These are phyloP conservation scores for Colletotrichum sp. DNA, from an alignment of 2,329 filamentous ascomycete species.

Conservation along the genomic window DNA sequence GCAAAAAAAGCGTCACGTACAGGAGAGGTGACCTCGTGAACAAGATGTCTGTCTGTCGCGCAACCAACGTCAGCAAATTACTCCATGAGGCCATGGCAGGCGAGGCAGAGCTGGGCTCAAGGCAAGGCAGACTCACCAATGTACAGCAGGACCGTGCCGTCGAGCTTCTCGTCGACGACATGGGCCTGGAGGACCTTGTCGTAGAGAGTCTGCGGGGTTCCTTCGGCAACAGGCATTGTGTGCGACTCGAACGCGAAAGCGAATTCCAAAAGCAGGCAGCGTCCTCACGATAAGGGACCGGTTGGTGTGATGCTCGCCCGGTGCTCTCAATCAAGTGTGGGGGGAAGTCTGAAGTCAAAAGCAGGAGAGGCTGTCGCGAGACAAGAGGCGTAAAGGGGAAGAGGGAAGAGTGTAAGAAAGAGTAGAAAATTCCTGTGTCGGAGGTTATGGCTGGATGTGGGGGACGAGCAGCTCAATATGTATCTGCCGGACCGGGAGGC, in stretches of 20 bases:
- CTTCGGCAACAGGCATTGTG: conserved; percentile 78
- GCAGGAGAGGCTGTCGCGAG: neutral
- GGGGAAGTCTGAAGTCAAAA: neutral
- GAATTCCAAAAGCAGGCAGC: neutral
- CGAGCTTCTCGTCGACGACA: conserved; percentile 92
- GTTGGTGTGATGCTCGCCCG: neutral
- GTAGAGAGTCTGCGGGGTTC: conserved; percentile 84
- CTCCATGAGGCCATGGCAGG: neutral
- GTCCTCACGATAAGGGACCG: neutral
- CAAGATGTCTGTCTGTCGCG: conserved; percentile 81
- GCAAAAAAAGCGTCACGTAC: conserved; percentile 45
- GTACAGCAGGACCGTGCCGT: conserved; percentile 91
- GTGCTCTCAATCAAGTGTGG: neutral
- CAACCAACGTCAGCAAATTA: neutral
- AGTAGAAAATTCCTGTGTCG: conserved; percentile 12
- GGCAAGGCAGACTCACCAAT: conserved; percentile 68
- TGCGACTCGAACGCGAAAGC: conserved; percentile 2
- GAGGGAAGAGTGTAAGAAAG: neutral
- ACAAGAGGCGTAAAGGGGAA: neutral
- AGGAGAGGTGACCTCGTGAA: conserved; percentile 98
- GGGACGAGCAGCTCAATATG: conserved; percentile 20
- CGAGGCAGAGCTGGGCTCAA: neutral
- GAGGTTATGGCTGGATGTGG: conserved; percentile 10
- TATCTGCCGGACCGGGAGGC: conserved; percentile 21
- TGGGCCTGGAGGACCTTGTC: conserved; percentile 97